Percentiles rank a stretch among this genome's conserved stretches.
These are phyloP conservation scores for Ballota nigra DNA, from an alignment of 257 asterid species.

Conservation along the genomic window DNA sequence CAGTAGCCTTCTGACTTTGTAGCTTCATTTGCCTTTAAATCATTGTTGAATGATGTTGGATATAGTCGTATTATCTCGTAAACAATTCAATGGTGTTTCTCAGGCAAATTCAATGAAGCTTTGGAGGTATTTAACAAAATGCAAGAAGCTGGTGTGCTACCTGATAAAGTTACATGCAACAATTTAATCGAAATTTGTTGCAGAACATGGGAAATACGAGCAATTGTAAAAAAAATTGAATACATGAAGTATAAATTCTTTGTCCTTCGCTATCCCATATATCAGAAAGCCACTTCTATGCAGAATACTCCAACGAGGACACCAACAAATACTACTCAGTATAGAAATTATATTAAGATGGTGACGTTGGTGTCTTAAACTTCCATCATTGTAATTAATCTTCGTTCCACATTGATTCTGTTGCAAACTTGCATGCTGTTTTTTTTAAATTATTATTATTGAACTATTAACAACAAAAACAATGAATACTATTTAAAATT, in stretches of 20 bases:
- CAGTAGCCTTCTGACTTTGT: background rate
- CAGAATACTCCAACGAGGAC: constrained; percentile 26
- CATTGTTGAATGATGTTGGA: constrained; percentile 11
- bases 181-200: constrained; percentile 69
- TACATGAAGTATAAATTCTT: constrained; percentile 76
- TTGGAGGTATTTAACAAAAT: constrained; percentile 73
- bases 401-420: too few relatives aligned
- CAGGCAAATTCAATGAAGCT: constrained; percentile 69
- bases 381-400: too few relatives aligned
- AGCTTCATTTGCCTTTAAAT: background rate
- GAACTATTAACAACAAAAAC: too few relatives aligned
- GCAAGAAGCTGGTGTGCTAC: constrained; percentile 82
- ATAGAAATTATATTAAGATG: too few relatives aligned
- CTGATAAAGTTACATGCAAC: constrained; percentile 93
- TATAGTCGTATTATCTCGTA: background rate
- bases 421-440: too few relatives aligned
- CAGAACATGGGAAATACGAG: constrained; percentile 47
- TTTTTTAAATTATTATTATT: too few relatives aligned
- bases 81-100: background rate
- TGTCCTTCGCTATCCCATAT: constrained; percentile 71
- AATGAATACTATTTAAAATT: too few relatives aligned
- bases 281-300: constrained; percentile 50
- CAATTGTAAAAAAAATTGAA: constrained; percentile 60
- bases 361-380: too few relatives aligned
- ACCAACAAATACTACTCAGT: constrained; percentile 6